Evolutionary conservation across 192 early-diverging fungal species (phyloP).

Genomic region (Coemansia sp.): DNA sequence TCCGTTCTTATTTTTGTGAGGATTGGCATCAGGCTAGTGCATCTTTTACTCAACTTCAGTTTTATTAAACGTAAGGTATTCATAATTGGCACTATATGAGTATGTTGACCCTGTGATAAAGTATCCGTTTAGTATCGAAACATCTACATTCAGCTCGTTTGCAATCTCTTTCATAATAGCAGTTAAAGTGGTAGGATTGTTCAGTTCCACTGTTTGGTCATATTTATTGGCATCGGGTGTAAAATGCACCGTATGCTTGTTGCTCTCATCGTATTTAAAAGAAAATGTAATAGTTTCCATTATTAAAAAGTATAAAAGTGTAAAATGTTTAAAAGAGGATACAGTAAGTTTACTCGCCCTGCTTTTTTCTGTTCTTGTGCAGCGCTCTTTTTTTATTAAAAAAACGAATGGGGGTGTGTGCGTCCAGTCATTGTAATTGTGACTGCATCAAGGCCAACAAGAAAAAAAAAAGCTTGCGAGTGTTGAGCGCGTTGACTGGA

Average conservation of each 20-base stretch:
- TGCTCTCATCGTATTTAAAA: neutral
- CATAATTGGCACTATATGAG: neutral
- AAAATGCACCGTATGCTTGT: neutral
- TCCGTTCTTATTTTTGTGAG: neutral
- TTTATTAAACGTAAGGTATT: neutral
- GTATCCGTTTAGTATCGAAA: neutral
- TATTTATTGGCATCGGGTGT: neutral
- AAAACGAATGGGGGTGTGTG: neutral
- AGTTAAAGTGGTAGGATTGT: neutral
- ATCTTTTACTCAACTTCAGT: neutral
- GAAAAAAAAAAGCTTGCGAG: neutral
- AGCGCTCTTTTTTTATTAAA: neutral
- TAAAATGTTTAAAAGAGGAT: neutral
- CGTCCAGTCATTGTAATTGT: neutral
- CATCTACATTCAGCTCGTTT: neutral
- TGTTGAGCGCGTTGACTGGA: neutral
- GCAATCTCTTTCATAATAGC: neutral
- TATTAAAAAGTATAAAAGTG: neutral
- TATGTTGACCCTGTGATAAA: neutral
- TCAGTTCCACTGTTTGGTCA: neutral
- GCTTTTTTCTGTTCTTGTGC: no score
- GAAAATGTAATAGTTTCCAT: neutral
- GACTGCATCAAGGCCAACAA: neutral
- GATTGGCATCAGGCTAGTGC: neutral
- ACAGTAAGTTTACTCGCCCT: neutral